Conservation (phyloP, 306 rosid genomes). For the Clitoria ternatea region DNA sequence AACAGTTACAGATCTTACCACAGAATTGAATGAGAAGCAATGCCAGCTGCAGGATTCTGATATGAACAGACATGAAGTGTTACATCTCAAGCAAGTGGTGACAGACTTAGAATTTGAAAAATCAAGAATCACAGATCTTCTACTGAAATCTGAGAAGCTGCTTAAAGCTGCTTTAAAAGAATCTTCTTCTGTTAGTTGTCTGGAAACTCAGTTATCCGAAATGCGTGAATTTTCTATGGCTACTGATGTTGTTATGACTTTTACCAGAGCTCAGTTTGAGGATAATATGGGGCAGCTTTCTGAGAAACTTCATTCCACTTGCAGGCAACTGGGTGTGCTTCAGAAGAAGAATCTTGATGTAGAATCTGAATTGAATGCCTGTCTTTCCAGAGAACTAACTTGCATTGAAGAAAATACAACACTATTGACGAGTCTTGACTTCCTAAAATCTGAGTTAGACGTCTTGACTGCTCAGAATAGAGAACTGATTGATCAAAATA, state of each 20-base stretch:
- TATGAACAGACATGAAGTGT: slow-evolving; percentile 53
- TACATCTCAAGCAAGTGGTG: slow-evolving; percentile 53
- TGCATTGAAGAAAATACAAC: slow-evolving; percentile 60
- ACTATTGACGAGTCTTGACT: slow-evolving; percentile 51
- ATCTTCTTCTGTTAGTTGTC: slow-evolving; percentile 40
- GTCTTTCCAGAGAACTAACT: slow-evolving; percentile 51
- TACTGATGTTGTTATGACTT: slow-evolving; percentile 49
- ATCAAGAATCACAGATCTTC: slow-evolving; percentile 48
- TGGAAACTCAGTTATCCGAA: slow-evolving; percentile 63
- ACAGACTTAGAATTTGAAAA: slow-evolving; percentile 63
- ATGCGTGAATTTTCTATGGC: slow-evolving; percentile 56
- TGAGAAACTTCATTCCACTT: slow-evolving; percentile 46
- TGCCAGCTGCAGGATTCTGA: slow-evolving; percentile 54
- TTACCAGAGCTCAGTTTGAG: slow-evolving; percentile 60
- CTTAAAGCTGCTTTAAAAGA: slow-evolving; percentile 44
- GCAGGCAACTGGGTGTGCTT: slow-evolving; percentile 44
- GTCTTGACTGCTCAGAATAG: slow-evolving; percentile 45
- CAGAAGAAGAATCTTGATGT: slow-evolving; percentile 45
- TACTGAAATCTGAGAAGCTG: slow-evolving; percentile 49
- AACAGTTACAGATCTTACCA: slow-evolving; percentile 49
- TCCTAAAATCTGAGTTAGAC: slow-evolving; percentile 56
- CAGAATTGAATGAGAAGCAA: slow-evolving; percentile 54
- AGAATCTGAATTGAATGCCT: slow-evolving; percentile 42
- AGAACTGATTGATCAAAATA: slow-evolving; percentile 49
- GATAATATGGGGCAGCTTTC: slow-evolving; percentile 47